These are phyloP conservation scores for Volvox africanus DNA, from an alignment of 139 green algal genomes.

Conservation along the genomic window DNA sequence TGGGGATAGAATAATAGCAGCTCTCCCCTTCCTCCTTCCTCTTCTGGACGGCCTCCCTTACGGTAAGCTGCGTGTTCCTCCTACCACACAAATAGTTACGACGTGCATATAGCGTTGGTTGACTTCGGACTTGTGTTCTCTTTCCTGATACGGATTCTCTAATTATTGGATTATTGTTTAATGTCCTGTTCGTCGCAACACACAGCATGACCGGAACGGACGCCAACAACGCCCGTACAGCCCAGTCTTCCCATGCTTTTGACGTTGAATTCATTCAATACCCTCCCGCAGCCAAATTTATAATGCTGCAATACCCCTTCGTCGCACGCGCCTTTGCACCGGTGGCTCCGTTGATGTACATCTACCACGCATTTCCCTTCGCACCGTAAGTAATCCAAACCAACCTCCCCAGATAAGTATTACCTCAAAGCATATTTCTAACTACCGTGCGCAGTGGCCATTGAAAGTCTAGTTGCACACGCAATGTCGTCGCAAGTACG, in stretches of 20 bases:
- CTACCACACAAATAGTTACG: not conserved
- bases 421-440: not conserved
- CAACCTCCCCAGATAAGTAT: not conserved
- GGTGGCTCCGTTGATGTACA: slow-evolving; percentile 57
- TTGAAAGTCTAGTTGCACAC: no score
- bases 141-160: no score
- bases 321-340: slow-evolving; percentile 64
- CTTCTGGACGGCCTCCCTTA: slow-evolving; percentile 72
- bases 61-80: slow-evolving; percentile 38
- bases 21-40: slow-evolving; percentile 70
- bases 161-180: no score
- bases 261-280: no score
- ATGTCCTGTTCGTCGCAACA: no score
- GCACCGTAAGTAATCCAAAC: slow-evolving; percentile 57
- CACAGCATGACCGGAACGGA: no score
- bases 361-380: slow-evolving; percentile 72
- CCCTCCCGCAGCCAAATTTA: slow-evolving; percentile 63
- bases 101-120: no score
- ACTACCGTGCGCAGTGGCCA: no score
- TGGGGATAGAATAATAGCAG: slow-evolving; percentile 53
- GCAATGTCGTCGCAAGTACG: no score
- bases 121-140: no score
- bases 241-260: no score
- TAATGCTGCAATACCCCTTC: slow-evolving; percentile 72
- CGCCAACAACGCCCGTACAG: no score